Evolutionary conservation across 495 filamentous ascomycete genomes (phyloP), one percentile per base, ranked within the genome.

Genomic region (Gamarada debralockiae): DNA sequence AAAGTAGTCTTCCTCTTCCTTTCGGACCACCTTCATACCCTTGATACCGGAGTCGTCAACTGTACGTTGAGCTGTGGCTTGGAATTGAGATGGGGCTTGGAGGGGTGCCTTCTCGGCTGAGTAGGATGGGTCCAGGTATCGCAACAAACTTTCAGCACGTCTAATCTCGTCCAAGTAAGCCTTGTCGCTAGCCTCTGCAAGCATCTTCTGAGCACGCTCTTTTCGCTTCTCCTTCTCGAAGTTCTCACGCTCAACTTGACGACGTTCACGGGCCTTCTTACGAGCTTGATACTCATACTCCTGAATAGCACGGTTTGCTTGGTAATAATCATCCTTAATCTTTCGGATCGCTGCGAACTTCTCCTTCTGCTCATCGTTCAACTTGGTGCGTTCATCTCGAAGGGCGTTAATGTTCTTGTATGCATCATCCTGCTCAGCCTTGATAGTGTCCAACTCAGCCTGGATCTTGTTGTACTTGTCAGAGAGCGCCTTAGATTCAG

Each of bases 91-190:
- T n/a, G 78, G 73, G 25, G 68, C 77, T 37, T 77, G 66, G 29
- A 78, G 76, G 55, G 76, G 77, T 60, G 85, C 73, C 46, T 81
- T 79, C 61, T 88, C 80, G 61, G 89, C 85, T 15, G 76, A 71
- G 18, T 78, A 70, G 2, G 86, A 77, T 1, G 93, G 91, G 66
- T 97, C 90, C 61, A 97, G 91, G 79, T 90, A 92, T 45, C 84
- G 83, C 52, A 97, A 85, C 9, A 99, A 76, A 63, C 81, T 84
- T 69, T 92, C 85, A 31, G 89, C 89, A 45, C 86, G 85, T 40
- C 89, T 77, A 63, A 99, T 95, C 74, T 97, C 89, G 52, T 95
- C 89, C 40, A 86, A 74, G 72, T 89, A 99, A 37, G 93, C 93
- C 0, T 82, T 90, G 57, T 83, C 78, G 48, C 88, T 92, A 53